phyloP scores from a whole-genome alignment of 352 stramenopile species.

The Phytophthora palmivora region DNA sequence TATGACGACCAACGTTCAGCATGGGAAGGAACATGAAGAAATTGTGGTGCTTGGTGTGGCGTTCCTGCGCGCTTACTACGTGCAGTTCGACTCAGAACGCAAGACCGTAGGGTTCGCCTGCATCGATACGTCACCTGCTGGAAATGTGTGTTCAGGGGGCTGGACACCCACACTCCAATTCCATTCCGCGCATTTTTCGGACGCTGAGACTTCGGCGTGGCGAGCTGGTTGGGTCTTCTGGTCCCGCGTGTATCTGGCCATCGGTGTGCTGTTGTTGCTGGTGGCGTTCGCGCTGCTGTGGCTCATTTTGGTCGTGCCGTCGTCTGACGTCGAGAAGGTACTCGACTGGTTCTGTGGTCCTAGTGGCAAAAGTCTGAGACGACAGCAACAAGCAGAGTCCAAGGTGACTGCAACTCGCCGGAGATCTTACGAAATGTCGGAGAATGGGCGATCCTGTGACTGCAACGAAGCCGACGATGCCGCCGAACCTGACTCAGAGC shows the following conservation, averaged over 20 bases:
- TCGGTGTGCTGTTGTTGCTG: slow-evolving; percentile 44
- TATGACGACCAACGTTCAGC: slow-evolving; percentile 15
- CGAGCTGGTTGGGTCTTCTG: slow-evolving; percentile 42
- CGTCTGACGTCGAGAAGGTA: slow-evolving; percentile 36
- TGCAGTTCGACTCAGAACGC: slow-evolving; percentile 57
- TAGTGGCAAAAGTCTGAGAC: slow-evolving; percentile 18
- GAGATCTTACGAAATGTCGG: slow-evolving; percentile 9
- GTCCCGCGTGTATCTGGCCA: slow-evolving; percentile 42
- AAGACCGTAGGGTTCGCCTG: slow-evolving; percentile 61
- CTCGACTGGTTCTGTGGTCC: slow-evolving; percentile 25
- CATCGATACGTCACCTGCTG: slow-evolving; percentile 10
- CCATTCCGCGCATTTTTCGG: slow-evolving; percentile 35
- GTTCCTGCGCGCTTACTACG: slow-evolving; percentile 78
- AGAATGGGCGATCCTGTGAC: slow-evolving; percentile 5
- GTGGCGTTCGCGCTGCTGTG: slow-evolving; percentile 44
- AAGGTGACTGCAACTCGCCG: background rate
- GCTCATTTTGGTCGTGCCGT: slow-evolving; percentile 39
- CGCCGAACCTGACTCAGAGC: slow-evolving; percentile 29
- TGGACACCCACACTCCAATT: slow-evolving; percentile 50
- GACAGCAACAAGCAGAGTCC: slow-evolving; percentile 3
- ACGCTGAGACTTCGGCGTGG: slow-evolving; percentile 28
- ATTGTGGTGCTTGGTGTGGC: slow-evolving; percentile 67
- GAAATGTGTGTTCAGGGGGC: slow-evolving; percentile 38
- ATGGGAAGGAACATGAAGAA: slow-evolving; percentile 25
- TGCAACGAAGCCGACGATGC: background rate